These are phyloP conservation scores for Salicornia ramosissima DNA, from an alignment of 148 eudicot genomes.

Conservation along the genomic window DNA sequence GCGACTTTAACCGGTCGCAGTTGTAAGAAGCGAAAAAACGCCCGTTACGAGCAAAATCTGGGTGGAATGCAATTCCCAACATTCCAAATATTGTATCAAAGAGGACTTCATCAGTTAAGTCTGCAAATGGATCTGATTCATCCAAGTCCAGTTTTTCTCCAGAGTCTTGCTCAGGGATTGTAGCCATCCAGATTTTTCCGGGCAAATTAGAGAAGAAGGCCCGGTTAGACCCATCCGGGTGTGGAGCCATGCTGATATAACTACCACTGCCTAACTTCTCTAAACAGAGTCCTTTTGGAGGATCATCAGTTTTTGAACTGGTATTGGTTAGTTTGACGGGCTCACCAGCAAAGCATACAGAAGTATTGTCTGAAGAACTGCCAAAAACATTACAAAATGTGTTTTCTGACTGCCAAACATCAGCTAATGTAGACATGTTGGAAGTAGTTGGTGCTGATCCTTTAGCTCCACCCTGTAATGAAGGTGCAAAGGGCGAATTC, in stretches of 20 bases:
- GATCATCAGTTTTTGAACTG: slow-evolving; percentile 25
- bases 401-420: slow-evolving; percentile 74
- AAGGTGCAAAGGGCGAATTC: slow-evolving; percentile 80
- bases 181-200: slow-evolving; percentile 79
- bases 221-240: slow-evolving; percentile 85
- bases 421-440: slow-evolving; percentile 46
- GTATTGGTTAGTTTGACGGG: slow-evolving; percentile 38
- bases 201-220: slow-evolving; percentile 75
- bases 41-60: slow-evolving; percentile 64
- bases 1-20: slow-evolving; percentile 61
- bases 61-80: slow-evolving; percentile 95
- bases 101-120: slow-evolving; percentile 76
- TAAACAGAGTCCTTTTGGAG: slow-evolving; percentile 76
- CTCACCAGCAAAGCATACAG: slow-evolving; percentile 59
- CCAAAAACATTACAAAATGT: slow-evolving; percentile 73
- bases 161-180: slow-evolving; percentile 64
- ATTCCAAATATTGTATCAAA: slow-evolving; percentile 75
- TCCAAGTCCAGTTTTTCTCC: slow-evolving; percentile 50
- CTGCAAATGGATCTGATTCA: slow-evolving; percentile 78
- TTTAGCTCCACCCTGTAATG: slow-evolving; percentile 51
- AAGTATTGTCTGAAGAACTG: slow-evolving; percentile 27
- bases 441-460: slow-evolving; percentile 33
- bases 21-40: slow-evolving; percentile 88
- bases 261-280: slow-evolving; percentile 60
- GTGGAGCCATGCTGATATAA: slow-evolving; percentile 78